Base-by-base conservation (phyloP, 306 rosid genomes). In the Citrullus colocynthis region DNA sequence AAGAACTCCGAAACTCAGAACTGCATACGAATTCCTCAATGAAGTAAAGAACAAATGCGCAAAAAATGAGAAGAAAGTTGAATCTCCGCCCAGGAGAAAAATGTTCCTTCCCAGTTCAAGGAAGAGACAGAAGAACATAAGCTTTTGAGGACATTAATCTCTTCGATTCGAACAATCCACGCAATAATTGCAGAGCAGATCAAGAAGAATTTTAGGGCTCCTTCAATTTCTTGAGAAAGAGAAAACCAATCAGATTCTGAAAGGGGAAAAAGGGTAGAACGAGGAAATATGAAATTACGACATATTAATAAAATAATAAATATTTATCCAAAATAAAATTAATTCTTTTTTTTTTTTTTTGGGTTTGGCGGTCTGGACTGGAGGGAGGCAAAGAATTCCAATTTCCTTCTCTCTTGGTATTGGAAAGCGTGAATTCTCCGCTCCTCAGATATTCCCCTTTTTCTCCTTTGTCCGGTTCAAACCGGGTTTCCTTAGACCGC, bases 301-400 rank as follows among this genome's bases (percentile, higher is more conserved):
- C 48, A 59, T 78, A 15, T 10, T n/a, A 63, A 66, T 70, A 54
- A 48, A 79, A 9, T 69, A 74, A 32, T 77, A 45, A 63, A 15
- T 81, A 28, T 52, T 51, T 52, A 1, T 36, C 57, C 6, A 7
- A 73, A 21, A 73, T 24, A 44, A 17, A 32, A 13, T 1, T 2
- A 13, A 7, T 9, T 16, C 11, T 11, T 28, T 51, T 45, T 32
- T 34, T 51, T 44, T 39, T 41, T n/a, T 58, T 24, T 58, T 58
- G 16, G n/a, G 5, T 18, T 66, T 74, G n/a, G 66, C 66, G 80
- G 88, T 80, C 37, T 48, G 54, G 54, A 2, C 37, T 48, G 54
- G 54, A 2, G 11, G 84, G 89, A 87, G 88, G 93, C 73, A 89
- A 93, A 83, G 96, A 87, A 89, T 90, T 88, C 84, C 80, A 74